Percentiles rank a stretch among this genome's conserved stretches.
Conservation (phyloP, 768 basidiomycete genomes). For the Boletus rubescentipes region DNA sequence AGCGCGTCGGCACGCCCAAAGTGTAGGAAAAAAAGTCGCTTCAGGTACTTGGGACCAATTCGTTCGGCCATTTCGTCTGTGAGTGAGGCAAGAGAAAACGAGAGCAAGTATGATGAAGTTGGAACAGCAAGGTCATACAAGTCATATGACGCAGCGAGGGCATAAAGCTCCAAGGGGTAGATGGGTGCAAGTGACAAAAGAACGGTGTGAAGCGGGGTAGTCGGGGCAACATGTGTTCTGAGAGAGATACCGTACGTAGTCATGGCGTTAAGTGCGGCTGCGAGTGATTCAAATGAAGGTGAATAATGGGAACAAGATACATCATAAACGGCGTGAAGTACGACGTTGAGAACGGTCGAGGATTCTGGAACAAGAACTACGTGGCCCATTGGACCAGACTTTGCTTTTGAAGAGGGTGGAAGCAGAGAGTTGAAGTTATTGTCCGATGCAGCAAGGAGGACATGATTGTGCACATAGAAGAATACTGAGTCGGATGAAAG, state of each 20-base stretch:
- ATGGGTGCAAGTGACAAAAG: conserved; percentile 68
- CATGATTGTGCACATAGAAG: conserved; percentile 73
- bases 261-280: conserved; percentile 55
- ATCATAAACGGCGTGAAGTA: conserved; percentile 72
- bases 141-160: conserved; percentile 65
- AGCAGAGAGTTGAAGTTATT: conserved; percentile 66
- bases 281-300: conserved; percentile 60
- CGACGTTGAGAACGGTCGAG: conserved; percentile 64
- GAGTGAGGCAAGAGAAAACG: conserved; percentile 63
- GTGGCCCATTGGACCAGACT: conserved; percentile 45
- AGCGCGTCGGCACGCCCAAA: conserved; percentile 81
- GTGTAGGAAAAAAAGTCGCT: conserved; percentile 80
- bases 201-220: conserved; percentile 54
- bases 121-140: conserved; percentile 73
- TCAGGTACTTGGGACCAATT: conserved; percentile 77
- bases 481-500: conserved; percentile 77
- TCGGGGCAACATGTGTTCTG: conserved; percentile 45
- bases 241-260: conserved; percentile 59
- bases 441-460: conserved; percentile 57
- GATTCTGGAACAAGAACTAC: conserved; percentile 61
- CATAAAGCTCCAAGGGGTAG: conserved; percentile 69
- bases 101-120: conserved; percentile 72
- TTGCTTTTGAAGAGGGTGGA: conserved; percentile 39
- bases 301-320: conserved; percentile 74
- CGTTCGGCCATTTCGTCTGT: conserved; percentile 67